Percentiles rank a stretch among this genome's conserved stretches.
phyloP scores from a whole-genome alignment of 2,329 filamentous ascomycete genomes.

The Dothistroma septosporum region DNA sequence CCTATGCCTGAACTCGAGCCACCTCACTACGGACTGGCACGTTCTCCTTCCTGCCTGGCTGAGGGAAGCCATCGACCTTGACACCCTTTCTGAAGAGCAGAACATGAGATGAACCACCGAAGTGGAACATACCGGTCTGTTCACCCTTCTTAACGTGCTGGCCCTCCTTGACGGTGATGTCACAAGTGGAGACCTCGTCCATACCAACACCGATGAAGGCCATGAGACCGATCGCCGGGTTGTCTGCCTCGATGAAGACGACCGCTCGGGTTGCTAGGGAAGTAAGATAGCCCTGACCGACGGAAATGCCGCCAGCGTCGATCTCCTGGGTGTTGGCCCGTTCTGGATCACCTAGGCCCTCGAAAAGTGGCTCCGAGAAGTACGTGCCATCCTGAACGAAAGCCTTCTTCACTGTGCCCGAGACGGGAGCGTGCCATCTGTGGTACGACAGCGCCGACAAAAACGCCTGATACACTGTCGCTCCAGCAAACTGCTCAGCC shows the following conservation, averaged over 20 bases:
- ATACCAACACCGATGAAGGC: constrained; percentile 69
- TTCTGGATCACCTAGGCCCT: constrained; percentile 40
- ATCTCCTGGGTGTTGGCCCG: constrained; percentile 35
- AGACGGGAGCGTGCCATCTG: constrained; percentile 67
- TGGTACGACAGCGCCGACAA: constrained; percentile 65
- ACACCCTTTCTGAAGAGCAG: constrained; percentile 61
- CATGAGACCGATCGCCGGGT: constrained; percentile 63
- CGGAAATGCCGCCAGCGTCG: constrained; percentile 42
- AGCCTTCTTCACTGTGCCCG: constrained; percentile 55
- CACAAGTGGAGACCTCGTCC: constrained; percentile 66
- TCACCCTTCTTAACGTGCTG: constrained; percentile 66
- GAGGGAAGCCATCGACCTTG: constrained; percentile 37
- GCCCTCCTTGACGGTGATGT: constrained; percentile 64
- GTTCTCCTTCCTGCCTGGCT: constrained; percentile 34
- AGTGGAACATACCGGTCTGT: constrained; percentile 74
- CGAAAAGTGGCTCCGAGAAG: constrained; percentile 58
- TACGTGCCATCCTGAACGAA: constrained; percentile 63
- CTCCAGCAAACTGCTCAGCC: constrained; percentile 55
- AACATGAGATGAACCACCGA: constrained; percentile 68
- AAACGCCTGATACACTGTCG: constrained; percentile 68
- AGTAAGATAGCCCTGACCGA: constrained; percentile 60
- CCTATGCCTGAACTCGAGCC: constrained; percentile 28
- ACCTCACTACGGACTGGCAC: constrained; percentile 38
- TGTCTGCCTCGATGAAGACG: constrained; percentile 67
- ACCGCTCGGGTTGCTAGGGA: constrained; percentile 65